These are phyloP conservation scores for Backusella circina DNA, from an alignment of 192 early-diverging fungal genomes.

Conservation along the genomic window DNA sequence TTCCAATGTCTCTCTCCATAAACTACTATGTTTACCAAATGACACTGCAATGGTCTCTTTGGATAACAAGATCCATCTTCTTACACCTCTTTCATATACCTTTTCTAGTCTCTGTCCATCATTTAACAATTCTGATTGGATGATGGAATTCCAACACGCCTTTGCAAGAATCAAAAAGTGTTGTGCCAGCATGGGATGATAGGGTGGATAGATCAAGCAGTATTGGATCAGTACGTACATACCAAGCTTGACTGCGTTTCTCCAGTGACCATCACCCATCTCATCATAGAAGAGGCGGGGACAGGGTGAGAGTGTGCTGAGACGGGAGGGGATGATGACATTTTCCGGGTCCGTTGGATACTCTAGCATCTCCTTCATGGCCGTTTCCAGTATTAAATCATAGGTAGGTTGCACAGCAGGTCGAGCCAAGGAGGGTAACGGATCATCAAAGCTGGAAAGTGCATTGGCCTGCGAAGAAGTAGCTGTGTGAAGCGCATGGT, in stretches of 20 bases:
- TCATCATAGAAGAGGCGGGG: constrained; percentile 17
- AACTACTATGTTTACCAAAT: constrained; percentile 21
- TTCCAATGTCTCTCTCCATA: constrained; percentile 31
- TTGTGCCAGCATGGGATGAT: constrained; percentile 29
- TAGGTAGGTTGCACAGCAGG: constrained; percentile 9
- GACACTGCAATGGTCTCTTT: constrained; percentile 16
- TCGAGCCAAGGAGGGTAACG: not conserved
- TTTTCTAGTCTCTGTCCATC: constrained; percentile 14
- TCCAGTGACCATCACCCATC: constrained; percentile 24
- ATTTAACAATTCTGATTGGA: constrained; percentile 12
- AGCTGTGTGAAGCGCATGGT: not conserved
- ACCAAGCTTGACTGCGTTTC: constrained; percentile 19
- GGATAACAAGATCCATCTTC: constrained; percentile 24
- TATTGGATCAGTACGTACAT: constrained; percentile 28
- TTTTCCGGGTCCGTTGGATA: constrained; percentile 1
- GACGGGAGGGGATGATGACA: constrained; percentile 5
- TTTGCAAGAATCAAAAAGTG: constrained; percentile 24
- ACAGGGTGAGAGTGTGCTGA: constrained; percentile 4
- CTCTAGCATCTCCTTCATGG: not conserved
- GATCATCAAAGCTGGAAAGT: constrained; percentile 17
- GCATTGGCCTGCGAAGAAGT: not conserved
- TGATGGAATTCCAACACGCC: constrained; percentile 29
- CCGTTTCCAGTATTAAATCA: not conserved
- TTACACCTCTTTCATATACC: constrained; percentile 20
- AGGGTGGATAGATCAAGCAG: constrained; percentile 25